Evolutionary conservation across 1,139 yeast genomes (phyloP).

Genomic region (Yamadazyma dendronema): DNA sequence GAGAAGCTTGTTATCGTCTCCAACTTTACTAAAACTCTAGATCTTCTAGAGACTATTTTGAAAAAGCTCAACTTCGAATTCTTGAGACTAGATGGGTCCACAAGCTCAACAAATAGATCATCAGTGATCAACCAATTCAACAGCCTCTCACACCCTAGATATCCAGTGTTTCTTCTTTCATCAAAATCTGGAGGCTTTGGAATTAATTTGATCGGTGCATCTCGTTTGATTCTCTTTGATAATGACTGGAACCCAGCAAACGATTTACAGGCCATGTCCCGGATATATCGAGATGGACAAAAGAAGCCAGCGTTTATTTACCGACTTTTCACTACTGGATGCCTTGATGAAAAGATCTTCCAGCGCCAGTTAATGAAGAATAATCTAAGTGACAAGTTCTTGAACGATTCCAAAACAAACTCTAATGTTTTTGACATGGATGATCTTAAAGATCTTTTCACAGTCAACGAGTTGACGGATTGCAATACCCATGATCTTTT

Average conservation of each 20-base stretch:
- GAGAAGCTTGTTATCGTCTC: slow-evolving; percentile 88
- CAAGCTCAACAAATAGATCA: slow-evolving; percentile 65
- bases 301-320: slow-evolving; percentile 74
- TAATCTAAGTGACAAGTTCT: slow-evolving; percentile 73
- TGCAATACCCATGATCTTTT: slow-evolving; percentile 85
- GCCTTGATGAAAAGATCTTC: slow-evolving; percentile 90
- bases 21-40: slow-evolving; percentile 85
- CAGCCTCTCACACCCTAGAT: slow-evolving; percentile 33
- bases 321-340: slow-evolving; percentile 80
- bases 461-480: slow-evolving; percentile 47
- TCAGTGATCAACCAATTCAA: slow-evolving; percentile 71
- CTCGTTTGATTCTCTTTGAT: slow-evolving; percentile 77
- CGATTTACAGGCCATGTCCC: slow-evolving; percentile 93
- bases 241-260: slow-evolving; percentile 95
- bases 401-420: slow-evolving; percentile 49
- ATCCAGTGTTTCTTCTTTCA: slow-evolving; percentile 73
- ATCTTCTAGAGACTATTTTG: slow-evolving; percentile 63
- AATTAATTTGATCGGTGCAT: slow-evolving; percentile 85
- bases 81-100: slow-evolving; percentile 79
- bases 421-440: slow-evolving; percentile 53
- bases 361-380: slow-evolving; percentile 90
- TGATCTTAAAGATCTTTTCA: slow-evolving; percentile 76
- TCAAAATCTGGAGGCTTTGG: slow-evolving; percentile 97
- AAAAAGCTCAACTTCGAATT: slow-evolving; percentile 49
- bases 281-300: slow-evolving; percentile 95